Percentiles rank a stretch among this genome's conserved stretches.
These are phyloP conservation scores for Escallonia rubra DNA, from an alignment of 129 eudicot species.

Conservation along the genomic window DNA sequence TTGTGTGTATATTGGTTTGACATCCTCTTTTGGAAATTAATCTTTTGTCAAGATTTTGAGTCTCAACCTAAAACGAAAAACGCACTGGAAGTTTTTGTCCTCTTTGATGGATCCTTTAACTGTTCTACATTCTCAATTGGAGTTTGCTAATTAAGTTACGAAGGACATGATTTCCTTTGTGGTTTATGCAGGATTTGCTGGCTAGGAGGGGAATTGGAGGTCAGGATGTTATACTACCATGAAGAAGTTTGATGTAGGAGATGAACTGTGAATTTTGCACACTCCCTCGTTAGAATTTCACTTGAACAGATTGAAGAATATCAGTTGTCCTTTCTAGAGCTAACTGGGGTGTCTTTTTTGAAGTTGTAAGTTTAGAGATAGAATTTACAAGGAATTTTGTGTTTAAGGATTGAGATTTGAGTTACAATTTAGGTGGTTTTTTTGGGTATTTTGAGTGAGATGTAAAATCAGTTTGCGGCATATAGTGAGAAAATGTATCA, in stretches of 20 bases:
- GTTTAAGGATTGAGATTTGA: conserved; percentile 39
- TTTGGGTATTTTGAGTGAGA: conserved; percentile 43
- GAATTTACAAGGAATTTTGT: conserved; percentile 38
- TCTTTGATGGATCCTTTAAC: no score
- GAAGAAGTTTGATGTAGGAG: conserved; percentile 28
- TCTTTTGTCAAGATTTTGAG: no score
- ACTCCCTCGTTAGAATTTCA: conserved; percentile 21
- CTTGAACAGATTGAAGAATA: conserved; percentile 22
- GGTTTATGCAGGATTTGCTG: conserved; percentile 37
- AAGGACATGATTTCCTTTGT: background rate
- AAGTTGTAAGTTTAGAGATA: conserved; percentile 30
- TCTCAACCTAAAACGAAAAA: no score
- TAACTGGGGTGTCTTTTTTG: conserved; percentile 34
- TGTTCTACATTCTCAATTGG: no score
- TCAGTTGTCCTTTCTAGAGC: conserved; percentile 21
- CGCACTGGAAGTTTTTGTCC: no score
- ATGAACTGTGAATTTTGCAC: conserved; percentile 30
- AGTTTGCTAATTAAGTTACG: no score
- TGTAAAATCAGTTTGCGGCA: conserved; percentile 65
- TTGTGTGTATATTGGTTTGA: no score
- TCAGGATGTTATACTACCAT: conserved; percentile 22
- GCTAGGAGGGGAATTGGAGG: conserved; percentile 28
- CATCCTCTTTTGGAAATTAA: no score
- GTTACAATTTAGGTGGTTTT: conserved; percentile 31
- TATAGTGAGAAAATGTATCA: conserved; percentile 50